phyloP scores from a whole-genome alignment of 208 protist species.

The Crithidia expoeki region DNA sequence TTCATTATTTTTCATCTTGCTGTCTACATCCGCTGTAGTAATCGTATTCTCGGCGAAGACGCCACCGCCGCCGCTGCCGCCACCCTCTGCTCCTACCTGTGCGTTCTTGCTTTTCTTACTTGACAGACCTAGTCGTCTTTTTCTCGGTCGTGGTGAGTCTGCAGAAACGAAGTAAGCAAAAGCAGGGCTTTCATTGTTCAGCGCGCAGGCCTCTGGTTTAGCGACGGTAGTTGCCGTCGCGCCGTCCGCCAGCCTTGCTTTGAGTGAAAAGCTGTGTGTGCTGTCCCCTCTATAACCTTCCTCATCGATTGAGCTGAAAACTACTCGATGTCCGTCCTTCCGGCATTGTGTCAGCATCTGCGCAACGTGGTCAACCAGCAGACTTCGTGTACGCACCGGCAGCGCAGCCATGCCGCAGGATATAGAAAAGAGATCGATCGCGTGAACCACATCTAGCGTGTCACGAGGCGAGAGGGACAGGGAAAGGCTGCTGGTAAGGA shows the following conservation, averaged over 20 bases:
- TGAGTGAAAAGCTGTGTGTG: not conserved
- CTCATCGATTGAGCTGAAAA: constrained; percentile 11
- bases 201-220: not conserved
- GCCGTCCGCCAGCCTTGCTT: not conserved
- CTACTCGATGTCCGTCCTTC: constrained; percentile 20
- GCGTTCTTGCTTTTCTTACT: too few species aligned
- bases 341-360: constrained; percentile 16
- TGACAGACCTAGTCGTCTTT: too few species aligned
- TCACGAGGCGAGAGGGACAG: constrained; percentile 50
- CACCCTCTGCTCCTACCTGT: too few species aligned
- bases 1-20: too few species aligned
- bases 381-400: constrained; percentile 44
- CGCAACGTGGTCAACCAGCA: constrained; percentile 30
- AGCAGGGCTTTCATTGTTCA: too few species aligned
- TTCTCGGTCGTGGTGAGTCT: too few species aligned
- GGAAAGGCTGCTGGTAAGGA: constrained; percentile 68
- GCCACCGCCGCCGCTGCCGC: too few species aligned
- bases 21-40: too few species aligned
- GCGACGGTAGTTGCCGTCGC: not conserved
- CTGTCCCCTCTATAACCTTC: not conserved
- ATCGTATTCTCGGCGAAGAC: too few species aligned
- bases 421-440: constrained; percentile 52
- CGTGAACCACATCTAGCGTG: constrained; percentile 43
- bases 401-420: constrained; percentile 41
- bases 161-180: too few species aligned